Evolutionary conservation across 148 eudicot species (phyloP).

Genomic region (Pharnaceum exiguum): DNA sequence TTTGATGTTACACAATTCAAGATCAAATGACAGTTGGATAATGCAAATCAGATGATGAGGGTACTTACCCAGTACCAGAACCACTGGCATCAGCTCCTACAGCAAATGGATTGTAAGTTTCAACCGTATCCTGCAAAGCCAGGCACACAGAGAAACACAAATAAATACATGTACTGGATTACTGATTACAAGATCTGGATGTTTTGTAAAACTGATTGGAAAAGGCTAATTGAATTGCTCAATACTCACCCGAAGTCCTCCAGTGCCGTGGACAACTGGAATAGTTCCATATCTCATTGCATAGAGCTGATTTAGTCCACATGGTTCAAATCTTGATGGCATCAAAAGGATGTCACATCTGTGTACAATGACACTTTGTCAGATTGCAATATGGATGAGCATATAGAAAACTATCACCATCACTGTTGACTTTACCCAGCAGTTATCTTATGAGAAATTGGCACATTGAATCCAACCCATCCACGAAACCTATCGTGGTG

Average conservation of each 20-base stretch:
- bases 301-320: conserved; percentile 92
- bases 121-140: conserved; percentile 71
- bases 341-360: conserved; percentile 92
- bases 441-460: conserved; percentile 88
- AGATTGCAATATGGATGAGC: not conserved
- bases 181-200: too few species aligned
- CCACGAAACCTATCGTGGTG: conserved; percentile 74
- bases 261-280: conserved; percentile 89
- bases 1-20: not conserved
- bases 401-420: not conserved
- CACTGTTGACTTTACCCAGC: conserved; percentile 62
- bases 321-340: conserved; percentile 99
- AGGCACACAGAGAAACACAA: not conserved
- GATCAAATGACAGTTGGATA: not conserved
- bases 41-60: not conserved
- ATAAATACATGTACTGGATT: not conserved
- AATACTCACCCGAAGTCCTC: conserved; percentile 83
- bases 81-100: conserved; percentile 51
- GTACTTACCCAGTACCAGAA: conserved; percentile 86
- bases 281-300: conserved; percentile 98
- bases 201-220: not conserved
- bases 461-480: conserved; percentile 98
- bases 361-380: conserved; percentile 18
- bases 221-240: not conserved
- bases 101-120: conserved; percentile 80